Conservation (phyloP, 352 stramenopile species). For the Elongisporangium undulatum region DNA sequence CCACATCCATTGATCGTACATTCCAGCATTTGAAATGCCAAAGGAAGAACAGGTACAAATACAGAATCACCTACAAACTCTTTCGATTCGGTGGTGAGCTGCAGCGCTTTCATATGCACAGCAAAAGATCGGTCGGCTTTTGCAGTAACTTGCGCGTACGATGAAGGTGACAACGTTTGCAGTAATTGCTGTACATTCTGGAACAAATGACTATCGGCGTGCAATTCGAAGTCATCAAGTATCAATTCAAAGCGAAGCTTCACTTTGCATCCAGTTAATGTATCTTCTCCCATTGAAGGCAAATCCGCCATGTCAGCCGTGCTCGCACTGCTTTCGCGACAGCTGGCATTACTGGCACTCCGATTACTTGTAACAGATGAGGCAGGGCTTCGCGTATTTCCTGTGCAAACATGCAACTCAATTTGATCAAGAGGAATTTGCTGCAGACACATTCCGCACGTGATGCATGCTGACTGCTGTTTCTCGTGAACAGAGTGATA, state of each 20-base stretch:
- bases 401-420: slow-evolving; percentile 37
- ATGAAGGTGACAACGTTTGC: slow-evolving; percentile 1
- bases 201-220: slow-evolving; percentile 31
- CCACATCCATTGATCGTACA: slow-evolving; percentile 55
- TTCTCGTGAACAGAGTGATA: slow-evolving; percentile 51
- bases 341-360: neutral
- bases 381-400: neutral
- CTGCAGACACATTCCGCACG: slow-evolving; percentile 53
- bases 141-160: neutral
- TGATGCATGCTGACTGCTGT: slow-evolving; percentile 41
- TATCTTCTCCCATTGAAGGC: neutral
- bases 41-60: slow-evolving; percentile 56
- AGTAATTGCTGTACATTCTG: slow-evolving; percentile 28
- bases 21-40: slow-evolving; percentile 72
- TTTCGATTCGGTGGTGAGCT: slow-evolving; percentile 56
- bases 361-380: neutral
- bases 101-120: slow-evolving; percentile 26
- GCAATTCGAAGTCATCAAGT: slow-evolving; percentile 49
- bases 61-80: slow-evolving; percentile 58
- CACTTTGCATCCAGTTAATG: slow-evolving; percentile 1
- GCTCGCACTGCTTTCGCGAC: neutral
- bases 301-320: neutral
- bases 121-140: slow-evolving; percentile 16
- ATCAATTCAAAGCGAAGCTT: slow-evolving; percentile 34
- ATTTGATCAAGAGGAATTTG: slow-evolving; percentile 58